These are phyloP conservation scores for Medicago lupulina DNA, from an alignment of 306 rosid genomes.

Conservation along the genomic window DNA sequence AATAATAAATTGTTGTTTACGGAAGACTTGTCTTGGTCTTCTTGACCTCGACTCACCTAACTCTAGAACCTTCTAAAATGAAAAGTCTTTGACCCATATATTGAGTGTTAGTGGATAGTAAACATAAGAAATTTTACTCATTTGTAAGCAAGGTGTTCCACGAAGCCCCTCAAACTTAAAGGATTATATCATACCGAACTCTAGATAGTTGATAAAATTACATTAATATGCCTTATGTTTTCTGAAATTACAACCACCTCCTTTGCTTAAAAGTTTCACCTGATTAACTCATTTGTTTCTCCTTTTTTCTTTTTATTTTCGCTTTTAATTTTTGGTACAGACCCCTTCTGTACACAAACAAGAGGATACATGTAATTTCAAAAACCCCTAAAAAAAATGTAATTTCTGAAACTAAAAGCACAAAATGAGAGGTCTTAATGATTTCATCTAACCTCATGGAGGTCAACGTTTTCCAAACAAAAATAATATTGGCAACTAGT, in stretches of 20 bases:
- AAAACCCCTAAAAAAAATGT: neutral
- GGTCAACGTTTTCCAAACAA: constrained; percentile 11
- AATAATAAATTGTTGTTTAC: constrained; percentile 11
- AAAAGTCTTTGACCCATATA: constrained; percentile 13
- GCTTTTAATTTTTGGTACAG: neutral
- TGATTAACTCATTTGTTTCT: neutral
- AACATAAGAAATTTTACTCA: constrained; percentile 14
- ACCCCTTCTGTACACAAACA: neutral
- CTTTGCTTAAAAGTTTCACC: neutral
- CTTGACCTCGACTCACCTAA: constrained; percentile 18
- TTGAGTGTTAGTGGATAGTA: constrained; percentile 19
- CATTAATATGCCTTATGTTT: neutral
- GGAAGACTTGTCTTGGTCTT: constrained; percentile 28
- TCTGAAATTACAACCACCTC: constrained; percentile 19
- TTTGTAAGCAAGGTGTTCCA: constrained; percentile 32
- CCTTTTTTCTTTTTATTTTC: neutral
- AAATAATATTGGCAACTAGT: neutral
- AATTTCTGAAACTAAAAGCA: constrained; percentile 17
- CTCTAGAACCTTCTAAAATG: constrained; percentile 15
- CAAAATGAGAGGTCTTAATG: neutral
- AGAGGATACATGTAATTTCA: constrained; percentile 3
- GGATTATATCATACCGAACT: constrained; percentile 20
- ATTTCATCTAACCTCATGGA: constrained; percentile 23
- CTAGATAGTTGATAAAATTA: constrained; percentile 12
- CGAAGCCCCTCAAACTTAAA: constrained; percentile 24